Base-by-base conservation (phyloP, 2,329 filamentous ascomycete genomes). In the Neonectria punicea region DNA sequence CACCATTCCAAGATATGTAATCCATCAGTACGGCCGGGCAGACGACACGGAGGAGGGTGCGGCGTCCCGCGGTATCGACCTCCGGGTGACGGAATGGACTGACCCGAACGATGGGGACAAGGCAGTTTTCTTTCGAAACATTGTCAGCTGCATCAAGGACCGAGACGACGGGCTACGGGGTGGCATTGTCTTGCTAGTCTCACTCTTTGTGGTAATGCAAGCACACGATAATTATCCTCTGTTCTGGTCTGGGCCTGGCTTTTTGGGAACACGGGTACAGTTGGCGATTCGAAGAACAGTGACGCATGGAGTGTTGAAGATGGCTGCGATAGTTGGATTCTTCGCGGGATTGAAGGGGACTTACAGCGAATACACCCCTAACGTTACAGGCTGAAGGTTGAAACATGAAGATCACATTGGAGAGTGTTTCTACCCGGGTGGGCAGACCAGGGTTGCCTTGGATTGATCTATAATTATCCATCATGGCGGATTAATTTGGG, bases 191-290 rank as follows among this genome's bases (percentile, higher is more conserved):
- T 54, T 70, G 61, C 44, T 70, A 4, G 25, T 71, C 1, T 70
- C 71, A 16, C 58, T 71, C 6, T 65, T 72, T 53, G 55, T 67
- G 36, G 61, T 70, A 5, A 70, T 61, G n/a, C 58, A 69, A 43
- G 49, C 56, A 8, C 66, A 72, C n/a, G 70, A 70, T 11, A 73
- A 69, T 16, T 73, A 70, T 54, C 69, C 70, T 28, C 60, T 73
- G 14, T 62, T 73, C 13, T 70, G 59, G 55, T 55, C 53, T 8
- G 71, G 70, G 1, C 71, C 69, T 11, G 11, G n/a, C 6, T 57
- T 69, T 25, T 20, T 72, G 16, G 68, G 68, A 5, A 47, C 25
- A 14, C 14, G 32, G 11, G 50, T 54, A 18, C 63, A 65, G 53
- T 25, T 47, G 22, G 28, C n/a, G 4, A 51, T 47, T 14, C 64